Base-by-base conservation (phyloP, 805 yeast species). In the Lachancea cidri region DNA sequence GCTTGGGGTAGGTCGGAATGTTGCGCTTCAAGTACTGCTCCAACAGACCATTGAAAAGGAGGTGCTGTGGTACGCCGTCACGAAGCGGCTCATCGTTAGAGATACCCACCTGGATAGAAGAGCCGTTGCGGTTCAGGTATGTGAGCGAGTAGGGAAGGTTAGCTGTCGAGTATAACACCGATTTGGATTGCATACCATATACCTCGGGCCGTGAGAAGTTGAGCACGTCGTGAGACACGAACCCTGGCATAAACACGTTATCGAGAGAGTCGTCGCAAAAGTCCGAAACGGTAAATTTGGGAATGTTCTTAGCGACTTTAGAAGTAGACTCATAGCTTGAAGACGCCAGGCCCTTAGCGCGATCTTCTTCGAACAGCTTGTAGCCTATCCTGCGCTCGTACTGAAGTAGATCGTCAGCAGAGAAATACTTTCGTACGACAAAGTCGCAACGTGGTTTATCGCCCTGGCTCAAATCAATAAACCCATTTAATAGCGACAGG, bases 391-490 rank as follows among this genome's bases (percentile, higher is more conserved):
- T 51, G 20, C 43, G 27, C 45, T 58, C 63, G n/a, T 49, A 38
- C 11, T 37, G 36, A 6, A 39, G 38, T 33, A 57, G 35, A 11
- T 42, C 34, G n/a, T 52, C 53, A 3, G 33, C 22, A 17, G 52
- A 53, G 41, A 53, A 57, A 8, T 52, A 53, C 24, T 52, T 47
- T 29, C 53, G 54, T 33, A 46, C 55, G 13, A 57, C 42, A 14
- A 54, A 48, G 4, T 43, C 32, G 41, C 65, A 60, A 16, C 39
- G 35, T 24, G 47, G 35, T 14, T 48, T 47, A 1, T 51, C 53
- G 7, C 57, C 42, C 41, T 65, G 71, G 3, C 64, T 55, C 30
- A 68, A 51, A 35, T 67, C 64, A 47, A 73, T 67, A 37, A 72
- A 56, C 8, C 57, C 55, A 0, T 72, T 43, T 15, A 43, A 33